Conservation (phyloP, 768 basidiomycete genomes). For the Russula sp. region DNA sequence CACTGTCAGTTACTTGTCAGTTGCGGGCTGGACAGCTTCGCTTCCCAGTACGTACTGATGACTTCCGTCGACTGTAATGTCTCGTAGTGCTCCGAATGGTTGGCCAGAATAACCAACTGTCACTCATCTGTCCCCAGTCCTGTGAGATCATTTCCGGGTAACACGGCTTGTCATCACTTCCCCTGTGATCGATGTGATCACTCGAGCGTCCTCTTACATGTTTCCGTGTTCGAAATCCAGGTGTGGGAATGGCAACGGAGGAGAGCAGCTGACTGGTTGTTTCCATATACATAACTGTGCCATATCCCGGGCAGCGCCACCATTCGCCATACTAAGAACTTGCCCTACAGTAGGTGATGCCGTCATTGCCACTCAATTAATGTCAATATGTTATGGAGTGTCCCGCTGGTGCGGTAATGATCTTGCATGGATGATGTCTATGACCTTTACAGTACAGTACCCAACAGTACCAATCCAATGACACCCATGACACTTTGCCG, state of each 20-base stretch:
- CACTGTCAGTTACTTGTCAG: too few relatives aligned
- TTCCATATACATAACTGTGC: not conserved
- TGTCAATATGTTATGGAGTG: not conserved
- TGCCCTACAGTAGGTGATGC: not conserved
- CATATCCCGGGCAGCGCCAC: not conserved
- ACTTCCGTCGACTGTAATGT: too few relatives aligned
- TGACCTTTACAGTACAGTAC: too few relatives aligned
- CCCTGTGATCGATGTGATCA: not conserved
- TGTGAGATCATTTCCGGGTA: not conserved
- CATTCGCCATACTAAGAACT: not conserved
- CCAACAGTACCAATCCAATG: too few relatives aligned
- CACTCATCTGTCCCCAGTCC: not conserved
- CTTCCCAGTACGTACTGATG: not conserved
- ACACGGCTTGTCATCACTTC: not conserved
- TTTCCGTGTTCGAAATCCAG: not conserved
- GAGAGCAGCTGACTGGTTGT: not conserved
- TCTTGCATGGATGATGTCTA: not conserved
- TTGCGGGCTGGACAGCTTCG: not conserved
- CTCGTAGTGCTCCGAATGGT: not conserved
- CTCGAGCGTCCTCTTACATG: not conserved
- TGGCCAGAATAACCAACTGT: not conserved
- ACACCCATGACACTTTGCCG: not conserved
- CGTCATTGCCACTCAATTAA: not conserved
- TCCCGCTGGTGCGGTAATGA: not conserved
- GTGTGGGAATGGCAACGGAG: not conserved